Evolutionary conservation across 305 asterid genomes (phyloP).

Genomic region (Fraxinus greggii): DNA sequence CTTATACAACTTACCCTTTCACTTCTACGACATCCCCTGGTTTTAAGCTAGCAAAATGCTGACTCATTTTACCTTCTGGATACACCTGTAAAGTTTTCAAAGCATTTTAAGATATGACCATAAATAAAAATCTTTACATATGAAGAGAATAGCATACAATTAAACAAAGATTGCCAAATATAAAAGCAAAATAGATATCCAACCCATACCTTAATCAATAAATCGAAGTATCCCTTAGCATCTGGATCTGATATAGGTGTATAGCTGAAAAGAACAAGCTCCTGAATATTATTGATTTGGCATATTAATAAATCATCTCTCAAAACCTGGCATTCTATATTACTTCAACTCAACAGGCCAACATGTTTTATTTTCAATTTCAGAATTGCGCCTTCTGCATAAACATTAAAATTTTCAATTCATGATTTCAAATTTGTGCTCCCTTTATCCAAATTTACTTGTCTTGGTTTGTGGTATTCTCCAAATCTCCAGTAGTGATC

Average conservation of each 20-base stretch:
- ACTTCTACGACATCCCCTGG: constrained; percentile 92
- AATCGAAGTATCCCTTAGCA: constrained; percentile 77
- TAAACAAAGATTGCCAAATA: constrained; percentile 2
- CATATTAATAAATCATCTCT: constrained; percentile 20
- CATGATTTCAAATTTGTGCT: not conserved
- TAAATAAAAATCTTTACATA: constrained; percentile 10
- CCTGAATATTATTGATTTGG: constrained; percentile 29
- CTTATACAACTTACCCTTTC: constrained; percentile 67
- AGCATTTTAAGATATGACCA: constrained; percentile 19
- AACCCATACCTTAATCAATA: constrained; percentile 77
- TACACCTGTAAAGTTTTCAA: constrained; percentile 55
- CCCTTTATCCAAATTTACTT: not conserved
- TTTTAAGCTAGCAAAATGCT: constrained; percentile 81
- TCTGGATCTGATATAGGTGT: constrained; percentile 94
- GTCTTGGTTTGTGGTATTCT: constrained; percentile 9
- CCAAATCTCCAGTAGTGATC: not conserved
- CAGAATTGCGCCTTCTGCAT: constrained; percentile 7
- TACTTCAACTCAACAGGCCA: constrained; percentile 15
- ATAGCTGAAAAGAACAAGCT: constrained; percentile 59
- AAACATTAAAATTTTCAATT: not conserved
- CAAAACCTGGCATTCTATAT: constrained; percentile 16
- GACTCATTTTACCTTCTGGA: constrained; percentile 98
- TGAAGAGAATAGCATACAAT: not conserved
- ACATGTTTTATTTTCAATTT: constrained; percentile 9
- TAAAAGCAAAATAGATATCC: constrained; percentile 1